Conservation (phyloP, 2,329 filamentous ascomycete species). For the Pseudophaeomoniella oleicola region DNA sequence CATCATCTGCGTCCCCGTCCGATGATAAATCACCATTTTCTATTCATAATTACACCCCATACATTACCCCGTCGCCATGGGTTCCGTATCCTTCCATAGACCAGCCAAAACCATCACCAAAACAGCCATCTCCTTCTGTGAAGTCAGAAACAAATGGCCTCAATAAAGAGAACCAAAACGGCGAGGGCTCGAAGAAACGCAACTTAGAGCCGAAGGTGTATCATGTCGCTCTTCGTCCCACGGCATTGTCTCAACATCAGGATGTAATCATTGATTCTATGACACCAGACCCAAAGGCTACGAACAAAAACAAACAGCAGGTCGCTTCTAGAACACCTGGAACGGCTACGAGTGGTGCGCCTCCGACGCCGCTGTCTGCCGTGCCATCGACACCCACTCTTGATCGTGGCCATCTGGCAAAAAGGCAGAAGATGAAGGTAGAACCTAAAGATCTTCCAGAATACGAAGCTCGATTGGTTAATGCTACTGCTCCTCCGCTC, state of each 20-base stretch:
- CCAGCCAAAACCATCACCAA: conserved; percentile 16
- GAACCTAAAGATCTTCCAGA: conserved; percentile 58
- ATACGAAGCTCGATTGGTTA: conserved; percentile 62
- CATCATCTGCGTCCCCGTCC: conserved; percentile 36
- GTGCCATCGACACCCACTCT: conserved; percentile 49
- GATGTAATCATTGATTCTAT: conserved; percentile 65
- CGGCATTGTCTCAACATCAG: conserved; percentile 55
- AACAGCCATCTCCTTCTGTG: conserved; percentile 7
- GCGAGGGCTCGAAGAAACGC: conserved; percentile 31
- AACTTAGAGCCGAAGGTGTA: conserved; percentile 44
- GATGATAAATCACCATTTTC: conserved; percentile 60
- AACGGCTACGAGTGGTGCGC: conserved; percentile 37
- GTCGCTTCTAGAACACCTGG: conserved; percentile 17
- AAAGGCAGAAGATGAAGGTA: conserved; percentile 64
- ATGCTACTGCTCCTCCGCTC: conserved; percentile 59
- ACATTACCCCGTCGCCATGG: conserved; percentile 77
- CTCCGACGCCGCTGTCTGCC: conserved; percentile 50
- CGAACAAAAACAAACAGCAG: conserved; percentile 29
- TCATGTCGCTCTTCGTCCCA: conserved; percentile 76
- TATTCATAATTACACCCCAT: conserved; percentile 83
- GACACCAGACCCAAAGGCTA: conserved; percentile 46
- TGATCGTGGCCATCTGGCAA: conserved; percentile 37
- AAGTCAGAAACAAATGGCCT: conserved; percentile 16
- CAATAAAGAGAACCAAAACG: conserved; percentile 47
- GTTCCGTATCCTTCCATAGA: conserved; percentile 53